These are phyloP conservation scores for Trichoderma afroharzianum DNA, from an alignment of 2,329 filamentous ascomycete species.

Conservation along the genomic window DNA sequence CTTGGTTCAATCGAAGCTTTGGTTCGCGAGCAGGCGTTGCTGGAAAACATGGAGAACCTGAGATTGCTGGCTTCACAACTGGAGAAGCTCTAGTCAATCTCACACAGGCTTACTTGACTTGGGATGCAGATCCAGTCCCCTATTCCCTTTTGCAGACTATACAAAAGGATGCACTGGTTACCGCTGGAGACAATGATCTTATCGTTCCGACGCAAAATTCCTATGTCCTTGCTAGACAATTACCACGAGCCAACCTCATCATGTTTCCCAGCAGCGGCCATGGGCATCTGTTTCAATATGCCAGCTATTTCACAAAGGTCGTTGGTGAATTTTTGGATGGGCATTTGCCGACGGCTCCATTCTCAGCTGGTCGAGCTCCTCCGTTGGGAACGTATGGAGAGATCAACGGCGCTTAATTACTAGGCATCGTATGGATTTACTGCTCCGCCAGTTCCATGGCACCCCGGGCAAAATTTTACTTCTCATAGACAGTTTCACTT, in stretches of 20 bases:
- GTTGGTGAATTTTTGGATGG: conserved; percentile 2
- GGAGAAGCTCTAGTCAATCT: not conserved
- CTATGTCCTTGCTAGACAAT: not conserved
- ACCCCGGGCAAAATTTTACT: not conserved
- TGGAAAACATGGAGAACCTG: not conserved
- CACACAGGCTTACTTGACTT: conserved; percentile 6
- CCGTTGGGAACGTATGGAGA: not conserved
- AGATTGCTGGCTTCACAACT: not conserved
- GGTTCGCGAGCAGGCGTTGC: not conserved
- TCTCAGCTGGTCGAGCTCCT: not conserved
- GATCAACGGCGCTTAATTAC: not conserved
- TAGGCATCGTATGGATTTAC: not conserved
- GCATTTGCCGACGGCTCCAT: not conserved
- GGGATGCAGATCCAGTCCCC: conserved; percentile 5
- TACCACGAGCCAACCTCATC: not conserved
- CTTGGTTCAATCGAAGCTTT: not conserved
- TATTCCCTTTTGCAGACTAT: not conserved
- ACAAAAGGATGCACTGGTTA: conserved; percentile 1
- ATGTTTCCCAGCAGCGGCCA: conserved; percentile 1
- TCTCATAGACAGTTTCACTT: not conserved
- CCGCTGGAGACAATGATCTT: not conserved
- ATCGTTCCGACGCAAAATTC: conserved; percentile 1
- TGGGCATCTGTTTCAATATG: conserved; percentile 7
- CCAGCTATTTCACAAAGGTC: not conserved
- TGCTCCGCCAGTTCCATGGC: not conserved